phyloP scores from a whole-genome alignment of 805 yeast species.

The Saturnispora gosingensis region DNA sequence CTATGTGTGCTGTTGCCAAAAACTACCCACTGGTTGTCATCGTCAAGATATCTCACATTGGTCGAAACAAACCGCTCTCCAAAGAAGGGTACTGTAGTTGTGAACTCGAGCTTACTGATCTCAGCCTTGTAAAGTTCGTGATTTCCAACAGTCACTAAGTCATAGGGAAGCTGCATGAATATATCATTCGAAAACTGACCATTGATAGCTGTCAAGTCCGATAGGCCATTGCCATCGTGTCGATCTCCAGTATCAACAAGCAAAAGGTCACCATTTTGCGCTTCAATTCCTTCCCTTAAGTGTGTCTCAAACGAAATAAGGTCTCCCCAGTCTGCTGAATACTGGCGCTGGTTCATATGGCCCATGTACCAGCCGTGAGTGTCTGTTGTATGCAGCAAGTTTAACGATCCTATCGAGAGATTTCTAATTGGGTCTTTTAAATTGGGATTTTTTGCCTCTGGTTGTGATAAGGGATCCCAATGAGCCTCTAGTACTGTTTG shows the following conservation, averaged over 20 bases:
- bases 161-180: conserved; percentile 59
- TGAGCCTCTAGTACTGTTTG: neutral
- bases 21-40: conserved; percentile 40
- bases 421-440: conserved; percentile 3
- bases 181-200: conserved; percentile 56
- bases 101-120: conserved; percentile 57
- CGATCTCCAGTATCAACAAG: conserved; percentile 86
- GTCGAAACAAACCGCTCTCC: conserved; percentile 61
- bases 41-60: conserved; percentile 52
- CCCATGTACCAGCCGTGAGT: conserved; percentile 97
- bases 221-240: conserved; percentile 88
- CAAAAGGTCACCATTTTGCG: conserved; percentile 50
- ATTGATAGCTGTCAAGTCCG: conserved; percentile 69
- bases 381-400: conserved; percentile 90
- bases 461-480: neutral
- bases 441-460: neutral
- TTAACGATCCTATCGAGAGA: conserved; percentile 52
- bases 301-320: conserved; percentile 58
- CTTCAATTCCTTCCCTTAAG: conserved; percentile 28
- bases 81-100: conserved; percentile 46
- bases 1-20: conserved; percentile 60
- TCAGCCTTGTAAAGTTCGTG: conserved; percentile 76
- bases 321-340: conserved; percentile 90
- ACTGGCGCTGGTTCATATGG: conserved; percentile 68
- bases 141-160: conserved; percentile 78